Evolutionary conservation across 1,139 yeast genomes (phyloP).

Genomic region (Magnusiomyces suaveolens): DNA sequence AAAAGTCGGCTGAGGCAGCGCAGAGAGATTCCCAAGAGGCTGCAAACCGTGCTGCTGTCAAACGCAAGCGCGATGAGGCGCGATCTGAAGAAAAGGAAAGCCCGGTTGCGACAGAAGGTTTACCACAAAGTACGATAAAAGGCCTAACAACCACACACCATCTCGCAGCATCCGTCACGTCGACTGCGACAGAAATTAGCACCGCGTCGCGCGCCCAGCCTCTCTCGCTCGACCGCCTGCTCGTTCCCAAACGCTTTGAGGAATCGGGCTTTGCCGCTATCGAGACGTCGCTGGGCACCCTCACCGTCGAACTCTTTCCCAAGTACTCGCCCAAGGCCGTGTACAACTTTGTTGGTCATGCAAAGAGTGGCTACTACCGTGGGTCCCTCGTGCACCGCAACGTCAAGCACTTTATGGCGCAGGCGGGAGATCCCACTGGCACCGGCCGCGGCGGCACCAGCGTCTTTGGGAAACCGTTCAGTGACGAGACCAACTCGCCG

Average conservation of each 20-base stretch:
- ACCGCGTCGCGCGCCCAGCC: slow-evolving; percentile 22
- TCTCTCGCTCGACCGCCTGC: slow-evolving; percentile 22
- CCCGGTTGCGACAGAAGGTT: background rate
- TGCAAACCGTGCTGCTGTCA: background rate
- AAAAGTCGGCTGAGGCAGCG: slow-evolving; percentile 10
- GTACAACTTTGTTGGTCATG: slow-evolving; percentile 37
- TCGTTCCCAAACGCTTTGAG: slow-evolving; percentile 27
- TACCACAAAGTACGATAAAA: slow-evolving; percentile 3
- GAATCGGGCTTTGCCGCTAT: slow-evolving; percentile 30
- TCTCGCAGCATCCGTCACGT: slow-evolving; percentile 31
- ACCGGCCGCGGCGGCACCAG: slow-evolving; percentile 38
- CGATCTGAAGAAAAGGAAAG: slow-evolving; percentile 1
- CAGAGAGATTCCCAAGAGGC: slow-evolving; percentile 11
- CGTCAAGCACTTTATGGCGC: slow-evolving; percentile 42
- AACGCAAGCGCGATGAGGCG: slow-evolving; percentile 2
- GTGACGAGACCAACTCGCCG: slow-evolving; percentile 52
- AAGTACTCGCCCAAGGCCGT: slow-evolving; percentile 38
- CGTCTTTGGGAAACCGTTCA: slow-evolving; percentile 32
- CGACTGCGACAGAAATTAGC: slow-evolving; percentile 27
- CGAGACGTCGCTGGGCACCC: slow-evolving; percentile 36
- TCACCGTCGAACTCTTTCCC: slow-evolving; percentile 34
- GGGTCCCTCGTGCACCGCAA: slow-evolving; percentile 40
- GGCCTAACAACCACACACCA: slow-evolving; percentile 25
- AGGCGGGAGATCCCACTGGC: slow-evolving; percentile 45
- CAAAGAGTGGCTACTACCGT: slow-evolving; percentile 35